phyloP scores from a whole-genome alignment of 306 rosid species.

The Vigna reflexopilosa region DNA sequence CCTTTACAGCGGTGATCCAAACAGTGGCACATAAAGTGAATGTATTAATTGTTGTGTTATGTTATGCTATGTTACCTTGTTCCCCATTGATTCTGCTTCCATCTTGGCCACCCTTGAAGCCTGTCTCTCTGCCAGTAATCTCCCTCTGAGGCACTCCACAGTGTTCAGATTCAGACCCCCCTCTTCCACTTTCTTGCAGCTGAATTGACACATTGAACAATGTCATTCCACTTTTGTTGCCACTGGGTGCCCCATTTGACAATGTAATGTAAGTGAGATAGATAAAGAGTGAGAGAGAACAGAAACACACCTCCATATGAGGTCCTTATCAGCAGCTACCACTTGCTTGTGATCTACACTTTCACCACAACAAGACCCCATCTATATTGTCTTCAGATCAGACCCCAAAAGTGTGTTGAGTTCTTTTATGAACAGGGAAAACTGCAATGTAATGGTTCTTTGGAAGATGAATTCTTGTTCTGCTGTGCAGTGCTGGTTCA shows the following conservation, averaged over 20 bases:
- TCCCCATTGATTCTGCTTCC: slow-evolving; percentile 61
- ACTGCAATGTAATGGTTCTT: slow-evolving; percentile 17
- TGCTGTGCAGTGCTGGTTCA: slow-evolving; percentile 24
- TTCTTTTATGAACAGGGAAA: neutral
- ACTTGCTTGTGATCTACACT: slow-evolving; percentile 39
- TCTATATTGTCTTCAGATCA: slow-evolving; percentile 45
- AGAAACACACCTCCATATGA: slow-evolving; percentile 59
- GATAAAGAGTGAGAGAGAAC: slow-evolving; percentile 10
- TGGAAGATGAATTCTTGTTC: slow-evolving; percentile 37
- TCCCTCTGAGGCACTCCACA: slow-evolving; percentile 81
- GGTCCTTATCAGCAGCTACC: slow-evolving; percentile 47
- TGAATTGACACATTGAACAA: slow-evolving; percentile 49
- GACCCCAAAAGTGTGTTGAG: slow-evolving; percentile 23
- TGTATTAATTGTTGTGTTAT: slow-evolving; percentile 61
- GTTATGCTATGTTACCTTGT: slow-evolving; percentile 69
- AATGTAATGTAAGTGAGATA: slow-evolving; percentile 20
- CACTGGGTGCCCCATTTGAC: slow-evolving; percentile 23
- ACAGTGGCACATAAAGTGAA: slow-evolving; percentile 29
- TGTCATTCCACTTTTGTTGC: slow-evolving; percentile 32
- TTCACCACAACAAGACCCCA: slow-evolving; percentile 42
- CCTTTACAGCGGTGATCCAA: slow-evolving; percentile 23
- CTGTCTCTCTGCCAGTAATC: slow-evolving; percentile 88
- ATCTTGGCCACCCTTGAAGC: slow-evolving; percentile 82
- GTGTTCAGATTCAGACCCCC: slow-evolving; percentile 69
- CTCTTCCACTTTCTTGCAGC: slow-evolving; percentile 59